Evolutionary conservation across 352 stramenopile genomes (phyloP).

Genomic region (Thalassiosira oceanica): DNA sequence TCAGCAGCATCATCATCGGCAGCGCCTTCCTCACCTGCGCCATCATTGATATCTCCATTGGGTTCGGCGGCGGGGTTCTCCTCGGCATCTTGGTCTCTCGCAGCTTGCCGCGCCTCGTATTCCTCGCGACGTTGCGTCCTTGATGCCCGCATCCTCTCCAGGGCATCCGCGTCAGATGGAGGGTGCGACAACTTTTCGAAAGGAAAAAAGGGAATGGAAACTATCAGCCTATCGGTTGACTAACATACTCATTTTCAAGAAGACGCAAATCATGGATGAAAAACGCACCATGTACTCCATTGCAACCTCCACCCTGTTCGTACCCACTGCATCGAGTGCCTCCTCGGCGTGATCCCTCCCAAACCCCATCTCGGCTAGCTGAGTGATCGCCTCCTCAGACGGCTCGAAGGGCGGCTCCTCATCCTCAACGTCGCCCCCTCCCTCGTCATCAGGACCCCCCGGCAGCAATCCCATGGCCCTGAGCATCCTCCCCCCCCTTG

Average conservation of each 20-base stretch:
- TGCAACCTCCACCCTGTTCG: conserved; percentile 89
- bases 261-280: too few species aligned
- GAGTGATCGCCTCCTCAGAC: conserved; percentile 88
- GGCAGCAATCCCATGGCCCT: conserved; percentile 24
- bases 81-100: background rate
- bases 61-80: background rate
- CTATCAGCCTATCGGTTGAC: too few species aligned
- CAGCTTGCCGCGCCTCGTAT: conserved; percentile 1
- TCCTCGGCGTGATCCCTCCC: conserved; percentile 85
- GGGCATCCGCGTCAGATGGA: conserved; percentile 54
- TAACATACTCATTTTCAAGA: too few species aligned
- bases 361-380: conserved; percentile 94
- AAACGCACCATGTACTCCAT: conserved; percentile 97
- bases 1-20: background rate
- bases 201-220: background rate
- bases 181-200: conserved; percentile 83
- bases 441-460: background rate
- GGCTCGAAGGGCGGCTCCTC: conserved; percentile 82
- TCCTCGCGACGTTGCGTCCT: conserved; percentile 26
- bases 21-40: background rate
- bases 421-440: background rate
- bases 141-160: conserved; percentile 52
- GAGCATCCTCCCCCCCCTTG: conserved; percentile 22
- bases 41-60: background rate
- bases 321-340: conserved; percentile 81